A percentile compares a stretch with the other conserved stretches of the same genome.
Conservation (phyloP, 1,284 basidiomycete genomes). For the Ustilago cynodontis region DNA sequence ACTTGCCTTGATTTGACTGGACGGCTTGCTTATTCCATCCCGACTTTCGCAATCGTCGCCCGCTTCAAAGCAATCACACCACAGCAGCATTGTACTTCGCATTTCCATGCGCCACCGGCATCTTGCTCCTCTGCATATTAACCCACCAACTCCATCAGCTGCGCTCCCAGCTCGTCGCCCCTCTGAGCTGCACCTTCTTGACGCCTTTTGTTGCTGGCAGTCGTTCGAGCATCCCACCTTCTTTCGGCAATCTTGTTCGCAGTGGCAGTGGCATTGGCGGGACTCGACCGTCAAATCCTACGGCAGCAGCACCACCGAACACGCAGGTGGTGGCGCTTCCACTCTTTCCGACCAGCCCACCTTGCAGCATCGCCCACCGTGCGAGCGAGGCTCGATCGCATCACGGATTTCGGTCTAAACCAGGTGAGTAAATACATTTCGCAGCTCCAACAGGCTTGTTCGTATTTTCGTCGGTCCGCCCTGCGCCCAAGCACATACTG, state of each 20-base stretch:
- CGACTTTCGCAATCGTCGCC: not conserved
- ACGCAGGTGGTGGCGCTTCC: slow-evolving; percentile 8
- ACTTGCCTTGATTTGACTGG: not conserved
- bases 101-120: slow-evolving; percentile 5
- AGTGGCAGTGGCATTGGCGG: too few species aligned
- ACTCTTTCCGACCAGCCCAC: slow-evolving; percentile 10
- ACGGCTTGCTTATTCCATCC: not conserved
- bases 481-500: slow-evolving; percentile 8
- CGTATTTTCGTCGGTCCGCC: slow-evolving; percentile 5
- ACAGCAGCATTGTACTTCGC: not conserved
- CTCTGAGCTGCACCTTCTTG: not conserved
- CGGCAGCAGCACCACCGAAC: slow-evolving; percentile 1
- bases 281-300: slow-evolving; percentile 20
- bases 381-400: slow-evolving; percentile 7
- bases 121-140: not conserved
- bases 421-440: slow-evolving; percentile 14
- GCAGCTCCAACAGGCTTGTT: not conserved
- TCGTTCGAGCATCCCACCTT: slow-evolving; percentile 18
- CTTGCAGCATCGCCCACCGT: slow-evolving; percentile 17
- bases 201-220: not conserved
- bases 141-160: not conserved
- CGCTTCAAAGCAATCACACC: not conserved
- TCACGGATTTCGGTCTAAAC: not conserved
- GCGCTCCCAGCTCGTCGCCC: not conserved
- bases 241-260: slow-evolving; percentile 1